phyloP scores from a whole-genome alignment of 2,329 filamentous ascomycete genomes.

The Diaporthe longicolla region DNA sequence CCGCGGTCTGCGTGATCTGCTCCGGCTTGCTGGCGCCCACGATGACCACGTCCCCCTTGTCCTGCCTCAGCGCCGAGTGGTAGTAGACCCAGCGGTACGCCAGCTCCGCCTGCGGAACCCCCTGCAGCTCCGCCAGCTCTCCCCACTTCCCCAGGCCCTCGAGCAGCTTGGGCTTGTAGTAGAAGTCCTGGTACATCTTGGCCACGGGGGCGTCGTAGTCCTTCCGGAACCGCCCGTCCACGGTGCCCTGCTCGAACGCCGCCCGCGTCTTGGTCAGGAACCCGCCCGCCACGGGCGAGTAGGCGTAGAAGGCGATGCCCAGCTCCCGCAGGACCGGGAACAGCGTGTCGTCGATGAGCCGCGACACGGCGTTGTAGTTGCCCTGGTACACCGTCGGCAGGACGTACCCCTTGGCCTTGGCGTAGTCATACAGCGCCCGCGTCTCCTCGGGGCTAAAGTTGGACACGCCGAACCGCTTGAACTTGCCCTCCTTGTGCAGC shows the following conservation, averaged over 20 bases:
- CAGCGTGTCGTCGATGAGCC: constrained; percentile 55
- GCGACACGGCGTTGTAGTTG: constrained; percentile 56
- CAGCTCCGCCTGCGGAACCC: constrained; percentile 68
- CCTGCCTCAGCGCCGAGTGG: constrained; percentile 61
- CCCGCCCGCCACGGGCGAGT: constrained; percentile 69
- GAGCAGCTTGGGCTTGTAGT: constrained; percentile 58
- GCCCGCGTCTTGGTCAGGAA: constrained; percentile 64
- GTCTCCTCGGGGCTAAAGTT: constrained; percentile 83
- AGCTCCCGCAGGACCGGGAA: constrained; percentile 60
- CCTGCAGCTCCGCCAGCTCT: constrained; percentile 62
- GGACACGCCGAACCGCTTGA: constrained; percentile 75
- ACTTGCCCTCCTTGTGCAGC: constrained; percentile 77
- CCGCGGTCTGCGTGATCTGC: constrained; percentile 66
- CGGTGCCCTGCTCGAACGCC: constrained; percentile 52
- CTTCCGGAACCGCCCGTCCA: constrained; percentile 54
- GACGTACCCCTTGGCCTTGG: constrained; percentile 55
- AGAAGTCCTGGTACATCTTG: constrained; percentile 44
- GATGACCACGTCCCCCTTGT: constrained; percentile 55
- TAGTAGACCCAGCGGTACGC: constrained; percentile 73
- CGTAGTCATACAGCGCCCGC: constrained; percentile 75
- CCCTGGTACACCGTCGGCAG: constrained; percentile 61
- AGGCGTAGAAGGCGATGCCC: constrained; percentile 58
- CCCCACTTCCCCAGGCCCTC: constrained; percentile 64
- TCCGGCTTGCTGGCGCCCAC: constrained; percentile 59
- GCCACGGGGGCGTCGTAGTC: constrained; percentile 57